Base-by-base conservation (phyloP, 805 yeast genomes). In the Sugiyamaella qingdaonensis region DNA sequence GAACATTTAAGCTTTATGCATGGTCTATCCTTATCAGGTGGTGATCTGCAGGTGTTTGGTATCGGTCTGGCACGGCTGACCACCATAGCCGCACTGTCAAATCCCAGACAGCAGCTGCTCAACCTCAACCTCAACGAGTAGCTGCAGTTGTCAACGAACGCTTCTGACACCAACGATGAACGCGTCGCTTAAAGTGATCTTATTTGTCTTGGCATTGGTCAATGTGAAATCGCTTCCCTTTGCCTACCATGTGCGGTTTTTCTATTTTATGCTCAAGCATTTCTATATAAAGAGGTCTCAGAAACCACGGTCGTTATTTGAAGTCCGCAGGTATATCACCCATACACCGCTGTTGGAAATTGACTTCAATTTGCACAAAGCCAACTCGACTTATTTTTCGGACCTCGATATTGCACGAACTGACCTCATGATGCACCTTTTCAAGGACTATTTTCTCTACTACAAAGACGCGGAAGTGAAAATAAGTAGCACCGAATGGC, bases 331-430 rank as follows among this genome's bases (percentile, higher is more conserved):
- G 11, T 73, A 73, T 58, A 58, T 66, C 19, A 78, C 90, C 0
- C 80, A 79, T 55, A 86, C 86, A 29, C 84, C 92, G 1, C 81
- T 86, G 7, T 69, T 86, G 63, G 97, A 91, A 65, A 82, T 88
- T 64, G 97, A 91, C 68, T 79, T 87, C 73, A 88, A 88, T 64
- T 62, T 89, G 46, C 98, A 91, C 73, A 92, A 91, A 72, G 81
- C 86, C 53, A 92, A 92, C 67, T 82, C 92, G 5, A 86, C 96
- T 1, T 92, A 91, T 69, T 85, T 86, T 63, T 71, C 75, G 16
- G 97, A 91, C 59, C 73, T 88, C 65, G 97, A 91, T 65, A 75
- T 89, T 57, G 82, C 88, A 2, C 80, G 97, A 64, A 76, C 86
- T 7, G 80, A 82, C 53, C 68, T 84, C 51, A 71, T 89, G 71